Evolutionary conservation across 2,329 filamentous ascomycete genomes (phyloP).

Genomic region (Penicillium italicum): DNA sequence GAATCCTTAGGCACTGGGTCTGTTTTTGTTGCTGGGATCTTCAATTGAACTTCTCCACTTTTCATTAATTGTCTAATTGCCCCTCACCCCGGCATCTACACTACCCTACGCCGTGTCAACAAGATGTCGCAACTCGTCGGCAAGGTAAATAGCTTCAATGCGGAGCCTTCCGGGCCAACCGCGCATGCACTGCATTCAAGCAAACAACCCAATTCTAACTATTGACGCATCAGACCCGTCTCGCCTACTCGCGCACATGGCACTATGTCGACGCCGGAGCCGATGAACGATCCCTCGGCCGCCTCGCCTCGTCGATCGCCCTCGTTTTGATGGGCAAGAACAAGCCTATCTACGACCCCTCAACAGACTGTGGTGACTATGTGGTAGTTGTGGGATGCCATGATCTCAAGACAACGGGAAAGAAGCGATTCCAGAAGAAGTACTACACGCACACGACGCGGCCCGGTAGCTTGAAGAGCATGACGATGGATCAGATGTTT

Average conservation of each 20-base stretch:
- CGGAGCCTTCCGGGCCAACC: slow-evolving; percentile 8
- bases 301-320: slow-evolving; percentile 83
- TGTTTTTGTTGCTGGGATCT: background rate
- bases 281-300: slow-evolving; percentile 75
- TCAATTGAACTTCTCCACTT: background rate
- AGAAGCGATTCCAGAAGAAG: slow-evolving; percentile 88
- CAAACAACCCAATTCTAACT: background rate
- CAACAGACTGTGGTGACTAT: slow-evolving; percentile 98
- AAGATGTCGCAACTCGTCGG: slow-evolving; percentile 47
- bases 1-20: background rate
- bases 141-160: slow-evolving; percentile 34
- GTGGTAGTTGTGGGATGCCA: slow-evolving; percentile 90
- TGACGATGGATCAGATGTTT: slow-evolving; percentile 95
- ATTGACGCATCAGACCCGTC: slow-evolving; percentile 66
- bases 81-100: background rate
- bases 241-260: slow-evolving; percentile 96
- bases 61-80: background rate
- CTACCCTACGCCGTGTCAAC: slow-evolving; percentile 1
- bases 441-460: slow-evolving; percentile 95
- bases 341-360: slow-evolving; percentile 96
- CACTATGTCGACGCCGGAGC: slow-evolving; percentile 76
- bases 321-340: slow-evolving; percentile 94
- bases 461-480: slow-evolving; percentile 77
- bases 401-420: slow-evolving; percentile 80
- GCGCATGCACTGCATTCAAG: background rate